Percentiles rank a stretch among this genome's conserved stretches.
phyloP scores from a whole-genome alignment of 2,329 filamentous ascomycete species.

The Sclerotinia trifoliorum region DNA sequence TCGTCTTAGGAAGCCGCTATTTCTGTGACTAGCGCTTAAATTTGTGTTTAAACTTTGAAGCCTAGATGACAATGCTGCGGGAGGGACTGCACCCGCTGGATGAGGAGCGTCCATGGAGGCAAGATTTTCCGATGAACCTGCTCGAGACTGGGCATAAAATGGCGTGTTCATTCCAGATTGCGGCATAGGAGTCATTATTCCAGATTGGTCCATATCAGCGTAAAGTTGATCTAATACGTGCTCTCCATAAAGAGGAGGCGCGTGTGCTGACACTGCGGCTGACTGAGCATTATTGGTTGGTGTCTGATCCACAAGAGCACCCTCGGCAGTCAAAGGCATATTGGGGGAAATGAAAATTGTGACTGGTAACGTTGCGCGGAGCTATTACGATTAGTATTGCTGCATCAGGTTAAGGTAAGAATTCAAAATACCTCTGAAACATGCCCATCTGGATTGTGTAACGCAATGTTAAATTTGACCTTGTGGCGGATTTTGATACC shows the following conservation, averaged over 20 bases:
- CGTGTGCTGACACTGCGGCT: conserved; percentile 57
- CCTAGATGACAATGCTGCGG: conserved; percentile 59
- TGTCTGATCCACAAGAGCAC: conserved; percentile 68
- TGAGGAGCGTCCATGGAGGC: conserved; percentile 52
- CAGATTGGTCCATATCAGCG: conserved; percentile 76
- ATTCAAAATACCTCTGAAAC: conserved; percentile 69
- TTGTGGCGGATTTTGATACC: conserved; percentile 93
- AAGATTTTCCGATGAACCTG: conserved; percentile 80
- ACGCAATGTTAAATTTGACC: conserved; percentile 83
- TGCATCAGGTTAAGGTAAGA: conserved; percentile 11
- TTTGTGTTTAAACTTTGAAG: conserved; percentile 70
- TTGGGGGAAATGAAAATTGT: conserved; percentile 96
- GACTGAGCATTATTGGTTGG: conserved; percentile 47
- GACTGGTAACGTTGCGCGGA: conserved; percentile 85
- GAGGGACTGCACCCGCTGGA: conserved; percentile 45
- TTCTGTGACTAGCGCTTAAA: conserved; percentile 56
- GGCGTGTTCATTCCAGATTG: conserved; percentile 79
- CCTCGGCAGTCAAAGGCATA: conserved; percentile 82
- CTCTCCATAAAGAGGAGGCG: conserved; percentile 89
- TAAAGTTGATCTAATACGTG: conserved; percentile 90
- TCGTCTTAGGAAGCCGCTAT: conserved; percentile 37
- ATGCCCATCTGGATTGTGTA: conserved; percentile 94
- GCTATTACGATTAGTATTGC: conserved; percentile 46
- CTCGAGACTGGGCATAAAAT: conserved; percentile 67
- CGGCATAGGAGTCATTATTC: conserved; percentile 74